These are phyloP conservation scores for Raffaelea arxii DNA, from an alignment of 2,329 filamentous ascomycete species.

Conservation along the genomic window DNA sequence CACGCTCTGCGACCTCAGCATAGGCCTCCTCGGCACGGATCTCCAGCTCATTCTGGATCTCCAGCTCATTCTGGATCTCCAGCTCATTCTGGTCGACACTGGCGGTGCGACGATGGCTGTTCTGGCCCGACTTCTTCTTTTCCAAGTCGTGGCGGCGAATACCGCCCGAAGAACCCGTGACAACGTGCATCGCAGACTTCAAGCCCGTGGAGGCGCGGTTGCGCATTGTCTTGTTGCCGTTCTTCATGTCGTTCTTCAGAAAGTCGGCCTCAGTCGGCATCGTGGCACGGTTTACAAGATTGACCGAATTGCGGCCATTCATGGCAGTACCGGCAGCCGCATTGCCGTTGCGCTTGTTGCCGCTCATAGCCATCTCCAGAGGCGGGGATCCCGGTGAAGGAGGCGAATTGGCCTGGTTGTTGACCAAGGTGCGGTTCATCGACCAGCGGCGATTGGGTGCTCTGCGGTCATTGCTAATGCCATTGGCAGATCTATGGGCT, in stretches of 20 bases:
- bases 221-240: too few species aligned
- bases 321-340: constrained; percentile 9
- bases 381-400: constrained; percentile 37
- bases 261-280: constrained; percentile 36
- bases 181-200: constrained; percentile 38
- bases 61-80: constrained; percentile 8
- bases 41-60: background rate
- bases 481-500: constrained; percentile 18
- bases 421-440: constrained; percentile 33
- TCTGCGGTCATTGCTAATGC: constrained; percentile 10
- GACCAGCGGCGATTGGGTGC: constrained; percentile 33
- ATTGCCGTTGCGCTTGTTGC: constrained; percentile 14
- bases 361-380: constrained; percentile 28
- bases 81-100: constrained; percentile 34
- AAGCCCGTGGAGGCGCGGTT: constrained; percentile 36
- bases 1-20: too few species aligned
- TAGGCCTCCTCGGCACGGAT: too few species aligned
- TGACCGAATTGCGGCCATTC: background rate
- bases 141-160: constrained; percentile 8
- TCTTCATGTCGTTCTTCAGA: constrained; percentile 35
- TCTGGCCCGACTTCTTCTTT: constrained; percentile 15
- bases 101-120: constrained; percentile 29
- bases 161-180: constrained; percentile 15
- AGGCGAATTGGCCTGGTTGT: constrained; percentile 38
- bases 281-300: constrained; percentile 7